Percentiles rank a stretch among this genome's conserved stretches.
These are phyloP conservation scores for Phytophthora pseudosyringae DNA, from an alignment of 352 stramenopile species.

Conservation along the genomic window DNA sequence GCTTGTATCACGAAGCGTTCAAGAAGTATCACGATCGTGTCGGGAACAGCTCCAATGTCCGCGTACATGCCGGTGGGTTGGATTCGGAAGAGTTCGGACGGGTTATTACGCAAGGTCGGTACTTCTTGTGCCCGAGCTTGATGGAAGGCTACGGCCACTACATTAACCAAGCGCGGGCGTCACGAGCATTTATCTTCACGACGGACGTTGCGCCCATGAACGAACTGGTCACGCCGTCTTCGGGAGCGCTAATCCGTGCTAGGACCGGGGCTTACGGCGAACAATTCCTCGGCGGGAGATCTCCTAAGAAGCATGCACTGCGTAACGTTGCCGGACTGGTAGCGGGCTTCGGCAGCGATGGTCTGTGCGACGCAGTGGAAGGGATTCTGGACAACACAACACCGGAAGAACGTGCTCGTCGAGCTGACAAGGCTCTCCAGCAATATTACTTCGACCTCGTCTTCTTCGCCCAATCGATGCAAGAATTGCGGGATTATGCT, in stretches of 20 bases:
- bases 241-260: slow-evolving; percentile 41
- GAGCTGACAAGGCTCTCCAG: slow-evolving; percentile 44
- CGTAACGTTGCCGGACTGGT: slow-evolving; percentile 44
- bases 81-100: slow-evolving; percentile 36
- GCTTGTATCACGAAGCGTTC: slow-evolving; percentile 37
- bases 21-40: slow-evolving; percentile 25
- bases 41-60: slow-evolving; percentile 34
- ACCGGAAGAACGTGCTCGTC: slow-evolving; percentile 30
- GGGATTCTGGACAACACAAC: slow-evolving; percentile 36
- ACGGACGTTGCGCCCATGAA: slow-evolving; percentile 62
- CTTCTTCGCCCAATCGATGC: slow-evolving; percentile 65
- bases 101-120: slow-evolving; percentile 41
- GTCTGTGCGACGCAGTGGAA: slow-evolving; percentile 48
- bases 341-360: slow-evolving; percentile 32
- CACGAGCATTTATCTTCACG: slow-evolving; percentile 50
- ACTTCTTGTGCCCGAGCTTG: slow-evolving; percentile 57
- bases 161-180: slow-evolving; percentile 64
- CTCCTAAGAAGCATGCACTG: slow-evolving; percentile 34
- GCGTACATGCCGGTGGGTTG: slow-evolving; percentile 38
- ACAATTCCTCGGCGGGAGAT: slow-evolving; percentile 48
- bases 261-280: slow-evolving; percentile 9
- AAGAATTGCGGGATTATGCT: slow-evolving; percentile 40
- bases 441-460: slow-evolving; percentile 67
- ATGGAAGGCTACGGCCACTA: slow-evolving; percentile 67
- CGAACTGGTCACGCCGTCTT: slow-evolving; percentile 35